These are phyloP conservation scores for Termitomyces sp. DNA, from an alignment of 1,284 basidiomycete genomes.

Conservation along the genomic window DNA sequence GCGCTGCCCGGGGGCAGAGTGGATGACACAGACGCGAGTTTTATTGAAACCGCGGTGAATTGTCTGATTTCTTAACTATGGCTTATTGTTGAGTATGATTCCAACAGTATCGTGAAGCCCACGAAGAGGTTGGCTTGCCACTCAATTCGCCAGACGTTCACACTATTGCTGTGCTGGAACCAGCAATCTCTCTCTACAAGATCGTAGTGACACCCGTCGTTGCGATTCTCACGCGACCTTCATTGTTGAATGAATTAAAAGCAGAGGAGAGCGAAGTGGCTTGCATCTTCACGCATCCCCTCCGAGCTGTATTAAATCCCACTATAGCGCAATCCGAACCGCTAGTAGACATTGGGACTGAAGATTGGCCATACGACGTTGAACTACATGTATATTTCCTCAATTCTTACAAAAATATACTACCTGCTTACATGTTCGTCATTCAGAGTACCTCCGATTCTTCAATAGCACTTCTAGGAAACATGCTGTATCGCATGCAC, in stretches of 20 bases:
- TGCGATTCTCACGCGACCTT: slow-evolving; percentile 55
- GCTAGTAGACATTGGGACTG: slow-evolving; percentile 53
- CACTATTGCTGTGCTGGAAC: slow-evolving; percentile 62
- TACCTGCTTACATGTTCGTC: not conserved
- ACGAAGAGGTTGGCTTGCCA: slow-evolving; percentile 77
- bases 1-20: slow-evolving; percentile 82
- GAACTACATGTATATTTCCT: slow-evolving; percentile 51
- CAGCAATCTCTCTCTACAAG: slow-evolving; percentile 63
- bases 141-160: slow-evolving; percentile 52
- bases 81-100: not conserved
- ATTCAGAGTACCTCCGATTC: slow-evolving; percentile 54
- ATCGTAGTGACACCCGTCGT: slow-evolving; percentile 71
- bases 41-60: slow-evolving; percentile 69
- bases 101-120: slow-evolving; percentile 69
- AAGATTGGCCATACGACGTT: slow-evolving; percentile 73
- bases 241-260: slow-evolving; percentile 46
- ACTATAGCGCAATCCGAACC: slow-evolving; percentile 37
- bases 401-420: slow-evolving; percentile 1
- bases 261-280: slow-evolving; percentile 70
- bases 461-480: slow-evolving; percentile 39
- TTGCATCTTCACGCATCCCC: slow-evolving; percentile 73
- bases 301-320: slow-evolving; percentile 68
- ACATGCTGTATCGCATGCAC: slow-evolving; percentile 62
- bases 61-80: not conserved
- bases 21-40: slow-evolving; percentile 60